phyloP scores from a whole-genome alignment of 441 rosid species.

The Populus hybrid region DNA sequence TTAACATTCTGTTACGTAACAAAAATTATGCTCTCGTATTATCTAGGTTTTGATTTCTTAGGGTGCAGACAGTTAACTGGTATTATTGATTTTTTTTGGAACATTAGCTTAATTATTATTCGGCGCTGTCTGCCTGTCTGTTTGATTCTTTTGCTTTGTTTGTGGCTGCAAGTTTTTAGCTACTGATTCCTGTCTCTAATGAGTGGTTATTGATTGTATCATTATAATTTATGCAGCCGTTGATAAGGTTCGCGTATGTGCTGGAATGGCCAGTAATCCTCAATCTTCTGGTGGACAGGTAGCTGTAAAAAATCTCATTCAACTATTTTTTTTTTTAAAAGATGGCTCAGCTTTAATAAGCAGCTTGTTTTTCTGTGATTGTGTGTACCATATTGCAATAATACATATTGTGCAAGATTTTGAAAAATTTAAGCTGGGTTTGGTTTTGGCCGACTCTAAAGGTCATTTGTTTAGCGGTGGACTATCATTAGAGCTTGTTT shows the following conservation, averaged over 20 bases:
- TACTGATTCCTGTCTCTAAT: neutral
- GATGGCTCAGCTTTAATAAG: neutral
- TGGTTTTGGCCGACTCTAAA: neutral
- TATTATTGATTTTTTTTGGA: neutral
- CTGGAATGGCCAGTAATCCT: constrained; percentile 66
- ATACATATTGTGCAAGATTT: neutral
- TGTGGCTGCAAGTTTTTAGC: neutral
- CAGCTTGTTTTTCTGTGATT: neutral
- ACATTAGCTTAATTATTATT: neutral
- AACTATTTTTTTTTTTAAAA: neutral
- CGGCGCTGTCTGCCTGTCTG: neutral
- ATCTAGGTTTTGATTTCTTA: neutral
- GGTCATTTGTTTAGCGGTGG: neutral
- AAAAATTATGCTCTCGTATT: neutral
- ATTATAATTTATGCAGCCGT: constrained; percentile 22
- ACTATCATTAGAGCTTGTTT: neutral
- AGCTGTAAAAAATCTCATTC: neutral
- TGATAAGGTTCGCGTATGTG: constrained; percentile 25
- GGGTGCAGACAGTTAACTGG: neutral
- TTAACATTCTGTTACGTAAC: neutral
- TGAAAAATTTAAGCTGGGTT: neutral
- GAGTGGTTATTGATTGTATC: neutral
- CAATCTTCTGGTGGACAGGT: constrained; percentile 74
- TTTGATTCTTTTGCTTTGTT: neutral
- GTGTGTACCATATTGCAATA: neutral